phyloP scores from a whole-genome alignment of 805 yeast genomes.

The Ogataea ramenticola region DNA sequence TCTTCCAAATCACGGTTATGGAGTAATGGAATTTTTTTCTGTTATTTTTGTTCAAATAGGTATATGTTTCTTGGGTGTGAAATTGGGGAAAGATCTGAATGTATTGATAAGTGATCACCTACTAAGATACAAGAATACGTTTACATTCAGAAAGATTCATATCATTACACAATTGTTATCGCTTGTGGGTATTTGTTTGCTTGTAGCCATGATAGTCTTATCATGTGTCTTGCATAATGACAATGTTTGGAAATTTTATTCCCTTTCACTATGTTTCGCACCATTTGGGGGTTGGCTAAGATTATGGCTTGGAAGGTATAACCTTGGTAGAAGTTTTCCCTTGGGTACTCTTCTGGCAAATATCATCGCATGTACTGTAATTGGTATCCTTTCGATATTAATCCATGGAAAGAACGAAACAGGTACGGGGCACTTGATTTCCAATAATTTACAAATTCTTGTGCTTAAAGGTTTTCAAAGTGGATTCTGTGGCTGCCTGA shows the following conservation, averaged over 20 bases:
- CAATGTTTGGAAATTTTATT: slow-evolving; percentile 59
- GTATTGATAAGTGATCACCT: neutral
- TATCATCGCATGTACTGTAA: slow-evolving; percentile 14
- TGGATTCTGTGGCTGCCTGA: slow-evolving; percentile 24
- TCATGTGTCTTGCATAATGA: slow-evolving; percentile 25
- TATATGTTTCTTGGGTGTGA: slow-evolving; percentile 52
- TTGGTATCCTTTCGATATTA: slow-evolving; percentile 15
- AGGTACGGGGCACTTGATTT: slow-evolving; percentile 1
- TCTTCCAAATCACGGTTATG: slow-evolving; percentile 64
- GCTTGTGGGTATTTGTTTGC: slow-evolving; percentile 18
- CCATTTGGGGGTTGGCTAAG: slow-evolving; percentile 65
- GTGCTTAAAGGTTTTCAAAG: slow-evolving; percentile 17
- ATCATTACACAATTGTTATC: slow-evolving; percentile 1
- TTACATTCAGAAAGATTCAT: neutral
- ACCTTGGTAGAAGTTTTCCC: slow-evolving; percentile 44
- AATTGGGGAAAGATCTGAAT: slow-evolving; percentile 47
- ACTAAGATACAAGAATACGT: neutral
- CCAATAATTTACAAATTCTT: slow-evolving; percentile 8
- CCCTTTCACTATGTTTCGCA: slow-evolving; percentile 57
- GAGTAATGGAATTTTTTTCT: slow-evolving; percentile 67
- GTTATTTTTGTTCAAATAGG: slow-evolving; percentile 54
- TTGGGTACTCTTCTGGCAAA: slow-evolving; percentile 39
- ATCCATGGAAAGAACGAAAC: slow-evolving; percentile 9
- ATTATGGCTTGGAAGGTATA: slow-evolving; percentile 46
- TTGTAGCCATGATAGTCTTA: slow-evolving; percentile 36